A percentile compares a stretch with the other conserved stretches of the same genome.
These are phyloP conservation scores for Bipolaris cookei DNA, from an alignment of 2,329 filamentous ascomycete species.

Conservation along the genomic window DNA sequence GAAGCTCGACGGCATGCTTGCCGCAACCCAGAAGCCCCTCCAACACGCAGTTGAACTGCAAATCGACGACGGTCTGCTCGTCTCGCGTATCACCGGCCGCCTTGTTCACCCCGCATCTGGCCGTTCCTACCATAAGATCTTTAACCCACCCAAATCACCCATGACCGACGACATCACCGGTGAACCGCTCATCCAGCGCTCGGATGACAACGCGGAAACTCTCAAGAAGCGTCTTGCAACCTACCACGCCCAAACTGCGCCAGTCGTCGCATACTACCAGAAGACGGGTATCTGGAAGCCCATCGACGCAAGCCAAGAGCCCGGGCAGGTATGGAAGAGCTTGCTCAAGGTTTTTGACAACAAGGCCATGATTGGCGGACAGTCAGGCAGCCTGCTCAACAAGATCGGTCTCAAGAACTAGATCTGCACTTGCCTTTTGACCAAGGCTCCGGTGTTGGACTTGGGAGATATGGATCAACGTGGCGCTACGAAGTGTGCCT, in stretches of 20 bases:
- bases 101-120: constrained; percentile 95
- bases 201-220: constrained; percentile 94
- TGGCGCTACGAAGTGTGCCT: constrained; percentile 12
- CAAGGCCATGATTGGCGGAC: constrained; percentile 49
- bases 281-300: constrained; percentile 96
- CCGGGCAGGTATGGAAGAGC: constrained; percentile 93
- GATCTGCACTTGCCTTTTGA: constrained; percentile 1
- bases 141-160: constrained; percentile 92
- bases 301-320: constrained; percentile 94
- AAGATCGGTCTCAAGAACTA: constrained; percentile 63
- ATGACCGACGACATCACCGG: constrained; percentile 98
- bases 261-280: constrained; percentile 96
- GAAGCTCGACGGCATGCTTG: constrained; percentile 91
- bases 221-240: constrained; percentile 93
- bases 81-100: constrained; percentile 94
- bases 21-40: constrained; percentile 76
- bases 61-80: constrained; percentile 92
- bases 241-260: constrained; percentile 92
- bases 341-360: constrained; percentile 83
- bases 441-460: background rate
- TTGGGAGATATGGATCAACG: constrained; percentile 5
- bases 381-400: constrained; percentile 55
- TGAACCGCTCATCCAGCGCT: constrained; percentile 94
- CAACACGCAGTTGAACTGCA: constrained; percentile 96
- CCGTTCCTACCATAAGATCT: constrained; percentile 96